Base-by-base conservation (phyloP, 352 stramenopile genomes). In the Phytophthora niederhauseri region DNA sequence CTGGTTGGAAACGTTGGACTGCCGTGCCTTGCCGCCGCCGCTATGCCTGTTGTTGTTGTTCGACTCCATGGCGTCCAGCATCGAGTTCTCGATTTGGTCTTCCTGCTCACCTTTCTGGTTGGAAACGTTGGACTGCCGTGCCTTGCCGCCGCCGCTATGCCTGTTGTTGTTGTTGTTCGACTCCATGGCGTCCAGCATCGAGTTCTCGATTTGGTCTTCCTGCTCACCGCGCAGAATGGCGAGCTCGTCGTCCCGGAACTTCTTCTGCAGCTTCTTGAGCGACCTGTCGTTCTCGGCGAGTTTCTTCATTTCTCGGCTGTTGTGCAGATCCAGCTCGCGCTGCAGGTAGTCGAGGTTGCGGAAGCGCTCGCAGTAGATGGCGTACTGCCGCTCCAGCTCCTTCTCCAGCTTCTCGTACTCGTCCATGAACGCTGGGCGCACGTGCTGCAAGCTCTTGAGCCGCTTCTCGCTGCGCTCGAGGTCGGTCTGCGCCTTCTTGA, bases 371-470 rank as follows among this genome's bases (percentile, higher is more conserved):
- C 97, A 96, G 73, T 98, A 98, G 51, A 95, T 81, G 28, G 97
- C 92, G 66, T 99, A 99, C 74, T 99, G 94, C 4, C 93, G 86
- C 78, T 98, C 89, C 41, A 99, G 85, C 60, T 99, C 97, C 48
- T 95, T 91, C 80, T 99, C 96, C 17, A 99, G 86, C 78, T 98
- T 97, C 64, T 99, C 97, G 61, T 99, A 98, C 76, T 99, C 97
- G 77, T 99, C 97, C 91, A 98, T 98, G 68, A 99, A 99, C 34
- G 96, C 89, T 38, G 97, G 96, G 3, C 95, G 81, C 61, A 99
- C 93, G 64, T 95, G 91, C 64, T 98, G 88, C 60, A 97, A 74
- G 55, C 89, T 89, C 75, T 95, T 96, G 54, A 99, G 80, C 0
- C 96, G 84, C 80, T 99, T 99, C 57, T 98, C 92, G 66, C 87